Evolutionary conservation across 2,329 filamentous ascomycete genomes (phyloP).

Genomic region (Helicocarpus griseus): DNA sequence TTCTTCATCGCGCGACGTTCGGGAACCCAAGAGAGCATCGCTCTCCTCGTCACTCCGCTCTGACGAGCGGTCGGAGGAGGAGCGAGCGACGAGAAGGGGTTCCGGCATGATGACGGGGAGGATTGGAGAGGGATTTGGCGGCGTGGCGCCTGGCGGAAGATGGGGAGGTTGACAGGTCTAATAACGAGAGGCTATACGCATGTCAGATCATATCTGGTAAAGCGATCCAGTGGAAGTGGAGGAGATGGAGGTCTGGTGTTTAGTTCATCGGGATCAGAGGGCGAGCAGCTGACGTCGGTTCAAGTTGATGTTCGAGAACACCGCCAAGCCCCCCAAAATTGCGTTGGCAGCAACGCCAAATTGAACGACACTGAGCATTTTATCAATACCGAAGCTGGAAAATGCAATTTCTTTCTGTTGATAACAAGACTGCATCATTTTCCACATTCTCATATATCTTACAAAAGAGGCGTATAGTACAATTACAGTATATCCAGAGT

Average conservation of each 20-base stretch:
- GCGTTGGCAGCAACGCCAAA: no score
- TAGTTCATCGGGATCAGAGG: neutral
- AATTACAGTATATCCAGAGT: no score
- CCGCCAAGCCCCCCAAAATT: no score
- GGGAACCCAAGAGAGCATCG: constrained; percentile 51
- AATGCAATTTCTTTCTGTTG: no score
- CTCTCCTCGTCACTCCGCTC: constrained; percentile 51
- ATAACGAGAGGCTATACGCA: neutral
- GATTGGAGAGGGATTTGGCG: neutral
- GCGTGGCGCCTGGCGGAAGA: neutral
- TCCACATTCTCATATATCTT: no score
- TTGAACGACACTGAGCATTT: no score
- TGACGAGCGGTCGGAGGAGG: constrained; percentile 47
- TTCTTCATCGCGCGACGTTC: constrained; percentile 21
- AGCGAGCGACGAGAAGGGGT: constrained; percentile 45
- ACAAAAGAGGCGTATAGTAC: no score
- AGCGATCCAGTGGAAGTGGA: neutral
- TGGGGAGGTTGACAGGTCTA: neutral
- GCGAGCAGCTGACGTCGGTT: neutral
- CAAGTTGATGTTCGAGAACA: no score
- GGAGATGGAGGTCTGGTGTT: neutral
- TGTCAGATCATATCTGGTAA: neutral
- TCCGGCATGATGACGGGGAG: constrained; percentile 26
- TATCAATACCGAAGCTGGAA: no score
- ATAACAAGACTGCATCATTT: no score